These are phyloP conservation scores for Fusarium sp. DNA, from an alignment of 2,329 filamentous ascomycete species.

Conservation along the genomic window DNA sequence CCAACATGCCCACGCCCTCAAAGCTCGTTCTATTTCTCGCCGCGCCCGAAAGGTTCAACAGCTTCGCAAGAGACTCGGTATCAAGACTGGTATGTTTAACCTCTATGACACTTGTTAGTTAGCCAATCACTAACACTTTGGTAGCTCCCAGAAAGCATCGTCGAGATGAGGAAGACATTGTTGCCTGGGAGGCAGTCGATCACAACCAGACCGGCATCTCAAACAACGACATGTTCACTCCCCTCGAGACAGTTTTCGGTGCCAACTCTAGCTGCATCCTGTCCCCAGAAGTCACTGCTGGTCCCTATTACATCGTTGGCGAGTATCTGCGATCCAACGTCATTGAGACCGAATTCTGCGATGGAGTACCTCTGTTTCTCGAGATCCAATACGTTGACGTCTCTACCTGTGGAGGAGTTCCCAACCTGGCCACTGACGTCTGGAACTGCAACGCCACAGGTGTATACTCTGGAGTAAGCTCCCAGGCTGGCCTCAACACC, in stretches of 20 bases:
- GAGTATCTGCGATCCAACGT: conserved; percentile 21
- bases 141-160: conserved; percentile 11
- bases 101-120: fast-evolving
- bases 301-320: conserved; percentile 12
- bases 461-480: conserved; percentile 11
- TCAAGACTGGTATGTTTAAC: neutral
- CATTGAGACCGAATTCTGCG: conserved; percentile 2
- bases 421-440: conserved; percentile 5
- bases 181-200: conserved; percentile 12
- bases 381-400: conserved; percentile 25
- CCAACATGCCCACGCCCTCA: neutral
- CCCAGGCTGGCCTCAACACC: conserved; percentile 10
- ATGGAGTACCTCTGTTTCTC: conserved; percentile 13
- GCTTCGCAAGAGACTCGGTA: conserved; percentile 9
- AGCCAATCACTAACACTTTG: fast-evolving
- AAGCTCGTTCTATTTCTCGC: conserved; percentile 7
- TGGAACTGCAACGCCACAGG: conserved; percentile 25
- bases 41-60: conserved; percentile 13
- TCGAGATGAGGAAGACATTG: conserved; percentile 6
- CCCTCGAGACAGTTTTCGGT: conserved; percentile 7
- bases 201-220: conserved; percentile 14
- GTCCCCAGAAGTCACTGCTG: neutral
- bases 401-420: neutral
- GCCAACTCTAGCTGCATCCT: conserved; percentile 24
- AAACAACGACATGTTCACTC: neutral